Evolutionary conservation across 192 early-diverging fungal species (phyloP).

Genomic region (Kappamyces sp.): DNA sequence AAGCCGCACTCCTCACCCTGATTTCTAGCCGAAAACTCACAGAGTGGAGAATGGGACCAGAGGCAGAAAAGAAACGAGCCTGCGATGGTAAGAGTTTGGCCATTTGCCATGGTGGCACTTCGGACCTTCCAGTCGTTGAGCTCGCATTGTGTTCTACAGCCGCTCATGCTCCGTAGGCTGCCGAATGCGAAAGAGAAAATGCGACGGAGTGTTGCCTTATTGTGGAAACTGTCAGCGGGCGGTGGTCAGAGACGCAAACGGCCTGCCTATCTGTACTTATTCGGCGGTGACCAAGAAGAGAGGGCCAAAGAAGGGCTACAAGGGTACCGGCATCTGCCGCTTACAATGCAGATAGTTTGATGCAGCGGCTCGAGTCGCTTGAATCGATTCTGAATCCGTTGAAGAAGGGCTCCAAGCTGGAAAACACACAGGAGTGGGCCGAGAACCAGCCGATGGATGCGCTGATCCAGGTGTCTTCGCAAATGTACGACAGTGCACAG

Average conservation of each 20-base stretch:
- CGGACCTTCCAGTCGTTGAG: too few species aligned
- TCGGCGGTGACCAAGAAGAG: slow-evolving; percentile 12
- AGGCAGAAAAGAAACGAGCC: slow-evolving; percentile 11
- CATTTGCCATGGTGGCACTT: too few species aligned
- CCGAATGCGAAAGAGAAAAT: slow-evolving; percentile 28
- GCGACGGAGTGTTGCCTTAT: slow-evolving; percentile 30
- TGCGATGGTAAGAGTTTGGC: not conserved
- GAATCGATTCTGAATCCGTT: slow-evolving; percentile 8
- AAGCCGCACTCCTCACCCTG: too few species aligned
- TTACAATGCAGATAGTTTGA: too few species aligned
- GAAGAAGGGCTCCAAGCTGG: not conserved
- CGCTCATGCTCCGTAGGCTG: too few species aligned
- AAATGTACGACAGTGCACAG: too few species aligned
- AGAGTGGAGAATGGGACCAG: too few species aligned
- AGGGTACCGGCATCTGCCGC: too few species aligned
- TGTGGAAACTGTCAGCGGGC: slow-evolving; percentile 32
- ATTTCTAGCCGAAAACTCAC: too few species aligned
- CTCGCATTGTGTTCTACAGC: too few species aligned
- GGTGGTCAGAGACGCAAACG: slow-evolving; percentile 10
- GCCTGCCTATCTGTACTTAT: slow-evolving; percentile 15
- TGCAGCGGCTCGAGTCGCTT: slow-evolving; percentile 10
- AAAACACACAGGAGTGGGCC: slow-evolving; percentile 12
- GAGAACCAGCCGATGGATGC: too few species aligned
- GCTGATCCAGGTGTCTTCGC: too few species aligned
- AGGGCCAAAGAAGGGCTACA: slow-evolving; percentile 20